Base-by-base conservation (phyloP, 192 early-diverging fungal genomes). In the Kickxella alabastrina region DNA sequence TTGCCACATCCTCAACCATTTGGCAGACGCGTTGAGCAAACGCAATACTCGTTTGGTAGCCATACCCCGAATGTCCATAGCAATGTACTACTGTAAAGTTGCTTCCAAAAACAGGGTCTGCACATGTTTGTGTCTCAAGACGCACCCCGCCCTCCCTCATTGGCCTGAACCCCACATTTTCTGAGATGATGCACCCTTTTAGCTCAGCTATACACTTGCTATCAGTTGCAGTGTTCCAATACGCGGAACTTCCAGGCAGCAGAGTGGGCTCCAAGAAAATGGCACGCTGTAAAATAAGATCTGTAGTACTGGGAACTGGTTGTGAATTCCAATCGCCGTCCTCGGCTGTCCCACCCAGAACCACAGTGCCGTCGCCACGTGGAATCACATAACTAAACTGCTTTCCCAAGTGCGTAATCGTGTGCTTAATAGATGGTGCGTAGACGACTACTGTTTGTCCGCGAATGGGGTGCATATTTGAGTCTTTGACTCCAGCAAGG, bases 391-490 rank as follows among this genome's bases (percentile, higher is more conserved):
- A 73, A 42, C 44, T 43, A 26, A 59, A 62, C 32, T 14, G 62
- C 42, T 42, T 61, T 64, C 35, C 77, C 2, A 59, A 51, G 45
- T 45, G 50, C 54, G 73, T 74, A 41, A 87, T 73, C 7, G 87
- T 89, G 42, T 74, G 65, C 32, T 85, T 79, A 12, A 85, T 81
- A 32, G 85, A 75, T 10, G 86, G 86, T 3, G 89, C 89, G 8
- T 76, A 49, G 14, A 90, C 82, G n/a, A 90, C 56, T 4, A 92
- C 76, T 17, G 81, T 87, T 62, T 95, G 91, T 3, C 92, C 92
- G 6, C 91, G 80, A 10, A 83, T 83, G 2, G 92, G 84, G 59
- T 80, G 91, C 52, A 93, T 75, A 10, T 77, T 51, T 12, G 36
- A 25, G 52, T 95, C 92, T 23, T 83, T 59, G 2, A 95, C 87